Evolutionary conservation across 78 protist species (phyloP).

Genomic region (Bodo saltans): DNA sequence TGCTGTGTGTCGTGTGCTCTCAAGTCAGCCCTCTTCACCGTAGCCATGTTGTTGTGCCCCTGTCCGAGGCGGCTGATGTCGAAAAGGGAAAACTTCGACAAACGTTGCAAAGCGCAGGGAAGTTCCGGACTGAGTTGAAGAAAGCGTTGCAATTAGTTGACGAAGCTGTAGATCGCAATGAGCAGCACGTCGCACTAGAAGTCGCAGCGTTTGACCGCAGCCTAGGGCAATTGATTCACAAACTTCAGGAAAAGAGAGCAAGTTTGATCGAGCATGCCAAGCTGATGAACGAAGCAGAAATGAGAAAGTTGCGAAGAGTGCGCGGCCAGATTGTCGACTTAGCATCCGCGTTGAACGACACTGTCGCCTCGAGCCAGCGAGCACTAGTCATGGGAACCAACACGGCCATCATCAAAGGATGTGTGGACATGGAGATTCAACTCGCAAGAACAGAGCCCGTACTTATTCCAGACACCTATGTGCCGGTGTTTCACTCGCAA

Average conservation of each 20-base stretch:
- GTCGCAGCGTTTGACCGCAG: constrained; percentile 15
- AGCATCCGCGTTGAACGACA: constrained; percentile 17
- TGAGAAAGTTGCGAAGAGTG: background rate
- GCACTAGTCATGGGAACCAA: background rate
- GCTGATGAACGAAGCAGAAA: background rate
- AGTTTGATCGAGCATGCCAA: background rate
- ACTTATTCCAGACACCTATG: background rate
- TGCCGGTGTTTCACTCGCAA: background rate
- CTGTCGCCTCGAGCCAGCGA: constrained; percentile 10
- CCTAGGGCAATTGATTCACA: background rate
- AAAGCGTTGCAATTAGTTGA: background rate
- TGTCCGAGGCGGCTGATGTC: constrained; percentile 24
- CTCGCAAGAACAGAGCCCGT: background rate
- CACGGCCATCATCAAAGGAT: constrained; percentile 6
- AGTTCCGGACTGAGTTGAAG: constrained; percentile 1
- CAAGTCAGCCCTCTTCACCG: background rate
- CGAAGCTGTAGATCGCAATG: background rate
- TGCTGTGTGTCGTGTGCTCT: constrained; percentile 24
- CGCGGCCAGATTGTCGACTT: background rate
- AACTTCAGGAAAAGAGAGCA: background rate
- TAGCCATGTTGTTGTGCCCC: background rate
- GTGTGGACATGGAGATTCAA: constrained; percentile 25
- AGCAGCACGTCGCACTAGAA: background rate
- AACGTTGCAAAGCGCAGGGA: background rate
- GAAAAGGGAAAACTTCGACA: background rate